These are phyloP conservation scores for Groenewaldozyma salmanticensis DNA, from an alignment of 805 yeast genomes.

Conservation along the genomic window DNA sequence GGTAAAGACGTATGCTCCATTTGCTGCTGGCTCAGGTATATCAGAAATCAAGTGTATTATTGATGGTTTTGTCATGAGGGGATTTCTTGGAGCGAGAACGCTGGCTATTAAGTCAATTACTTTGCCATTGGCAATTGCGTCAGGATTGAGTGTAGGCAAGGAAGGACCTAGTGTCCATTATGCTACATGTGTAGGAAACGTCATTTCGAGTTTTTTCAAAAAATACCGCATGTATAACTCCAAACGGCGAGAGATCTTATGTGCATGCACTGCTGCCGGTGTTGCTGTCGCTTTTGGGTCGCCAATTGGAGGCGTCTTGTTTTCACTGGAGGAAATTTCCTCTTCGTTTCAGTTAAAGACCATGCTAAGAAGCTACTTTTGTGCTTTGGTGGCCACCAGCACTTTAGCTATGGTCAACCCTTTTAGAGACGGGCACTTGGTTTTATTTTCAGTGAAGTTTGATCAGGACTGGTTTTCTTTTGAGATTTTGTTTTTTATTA, in stretches of 20 bases:
- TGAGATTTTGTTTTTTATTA: conserved; percentile 66
- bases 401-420: conserved; percentile 78
- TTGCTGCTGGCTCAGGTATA: conserved; percentile 96
- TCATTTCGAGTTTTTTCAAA: conserved; percentile 48
- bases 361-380: conserved; percentile 85
- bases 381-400: conserved; percentile 80
- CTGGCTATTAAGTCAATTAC: conserved; percentile 67
- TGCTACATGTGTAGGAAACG: conserved; percentile 91
- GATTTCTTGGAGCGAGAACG: conserved; percentile 67
- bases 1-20: conserved; percentile 67
- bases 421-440: conserved; percentile 89
- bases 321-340: conserved; percentile 86
- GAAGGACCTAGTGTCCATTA: conserved; percentile 98
- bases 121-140: conserved; percentile 82
- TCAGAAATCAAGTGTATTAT: conserved; percentile 93
- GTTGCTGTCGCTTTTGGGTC: conserved; percentile 97
- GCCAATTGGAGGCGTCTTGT: conserved; percentile 95
- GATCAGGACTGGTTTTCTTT: conserved; percentile 78
- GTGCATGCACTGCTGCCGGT: conserved; percentile 95
- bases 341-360: conserved; percentile 64
- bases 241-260: conserved; percentile 46
- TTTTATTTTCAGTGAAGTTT: conserved; percentile 83
- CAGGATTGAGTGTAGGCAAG: conserved; percentile 90
- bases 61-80: conserved; percentile 74
- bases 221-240: conserved; percentile 28